A percentile compares a stretch with the other conserved stretches of the same genome.
phyloP scores from a whole-genome alignment of 2,329 filamentous ascomycete species.

The Raffaelea albimanens region DNA sequence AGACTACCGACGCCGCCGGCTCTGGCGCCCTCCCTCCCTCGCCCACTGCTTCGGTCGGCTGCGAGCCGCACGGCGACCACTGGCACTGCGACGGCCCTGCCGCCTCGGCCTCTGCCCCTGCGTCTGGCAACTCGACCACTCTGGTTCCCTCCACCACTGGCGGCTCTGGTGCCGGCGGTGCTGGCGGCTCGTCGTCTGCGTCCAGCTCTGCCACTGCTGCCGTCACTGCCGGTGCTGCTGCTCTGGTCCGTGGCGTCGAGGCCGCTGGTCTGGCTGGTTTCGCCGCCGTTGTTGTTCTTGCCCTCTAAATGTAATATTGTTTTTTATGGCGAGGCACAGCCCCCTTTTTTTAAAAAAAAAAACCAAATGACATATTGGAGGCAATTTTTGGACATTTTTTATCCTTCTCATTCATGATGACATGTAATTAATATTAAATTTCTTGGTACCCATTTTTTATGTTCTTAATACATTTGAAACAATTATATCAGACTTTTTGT shows the following conservation, averaged over 20 bases:
- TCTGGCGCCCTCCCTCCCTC: slow-evolving; percentile 19
- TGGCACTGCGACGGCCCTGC: slow-evolving; percentile 18
- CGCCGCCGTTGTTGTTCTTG: not conserved
- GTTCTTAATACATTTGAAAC: no score
- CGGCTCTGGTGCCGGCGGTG: no score
- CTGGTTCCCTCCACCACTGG: not conserved
- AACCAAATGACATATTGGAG: no score
- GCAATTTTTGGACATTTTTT: no score
- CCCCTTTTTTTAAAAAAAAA: no score
- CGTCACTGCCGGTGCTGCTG: not conserved
- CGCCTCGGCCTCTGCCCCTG: slow-evolving; percentile 5
- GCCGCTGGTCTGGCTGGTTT: not conserved
- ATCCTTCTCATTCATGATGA: no score
- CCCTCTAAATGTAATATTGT: no score
- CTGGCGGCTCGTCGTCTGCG: not conserved
- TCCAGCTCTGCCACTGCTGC: not conserved
- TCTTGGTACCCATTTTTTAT: no score
- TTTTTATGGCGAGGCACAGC: no score
- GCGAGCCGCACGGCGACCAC: slow-evolving; percentile 29
- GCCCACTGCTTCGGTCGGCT: slow-evolving; percentile 25
- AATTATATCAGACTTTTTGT: no score
- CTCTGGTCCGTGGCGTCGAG: not conserved
- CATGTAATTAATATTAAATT: no score
- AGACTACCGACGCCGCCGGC: slow-evolving; percentile 2
- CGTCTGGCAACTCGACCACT: not conserved